Conservation (phyloP, 805 yeast species). For the Monosporozyma solicola region DNA sequence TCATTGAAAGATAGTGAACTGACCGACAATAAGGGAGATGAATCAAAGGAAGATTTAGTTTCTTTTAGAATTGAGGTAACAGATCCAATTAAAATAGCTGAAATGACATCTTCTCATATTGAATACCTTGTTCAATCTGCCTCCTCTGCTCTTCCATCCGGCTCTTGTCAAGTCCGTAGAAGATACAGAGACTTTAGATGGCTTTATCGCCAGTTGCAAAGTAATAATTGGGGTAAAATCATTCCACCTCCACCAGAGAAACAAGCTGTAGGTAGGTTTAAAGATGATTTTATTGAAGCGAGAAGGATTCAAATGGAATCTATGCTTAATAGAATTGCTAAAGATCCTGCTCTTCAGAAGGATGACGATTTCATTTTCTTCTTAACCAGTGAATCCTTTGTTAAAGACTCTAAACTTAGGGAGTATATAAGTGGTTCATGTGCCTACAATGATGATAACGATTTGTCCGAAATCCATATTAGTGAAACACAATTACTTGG, state of each 20-base stretch:
- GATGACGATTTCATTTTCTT: constrained; percentile 77
- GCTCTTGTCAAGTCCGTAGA: constrained; percentile 57
- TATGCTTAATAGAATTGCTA: constrained; percentile 71
- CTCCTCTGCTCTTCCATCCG: constrained; percentile 32
- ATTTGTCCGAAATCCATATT: constrained; percentile 29
- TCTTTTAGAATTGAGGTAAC: constrained; percentile 63
- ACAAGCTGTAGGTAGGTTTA: constrained; percentile 86
- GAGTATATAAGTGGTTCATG: constrained; percentile 51
- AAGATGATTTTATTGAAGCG: constrained; percentile 79
- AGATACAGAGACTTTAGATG: constrained; percentile 90
- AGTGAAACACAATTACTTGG: constrained; percentile 28
- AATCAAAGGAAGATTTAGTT: constrained; percentile 4
- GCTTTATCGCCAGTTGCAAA: constrained; percentile 81
- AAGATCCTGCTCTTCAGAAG: constrained; percentile 44
- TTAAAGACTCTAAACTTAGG: constrained; percentile 58
- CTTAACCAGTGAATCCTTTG: constrained; percentile 63
- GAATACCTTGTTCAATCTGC: constrained; percentile 70
- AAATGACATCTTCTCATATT: constrained; percentile 77
- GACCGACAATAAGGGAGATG: constrained; percentile 7
- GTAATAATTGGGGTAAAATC: constrained; percentile 80
- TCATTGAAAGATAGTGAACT: neutral
- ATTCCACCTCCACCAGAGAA: constrained; percentile 96
- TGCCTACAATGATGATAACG: constrained; percentile 37
- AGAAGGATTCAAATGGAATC: constrained; percentile 76
- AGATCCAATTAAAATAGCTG: constrained; percentile 89